A percentile compares a stretch with the other conserved stretches of the same genome.
phyloP scores from a whole-genome alignment of 148 eudicot species.

The Drosera capensis region DNA sequence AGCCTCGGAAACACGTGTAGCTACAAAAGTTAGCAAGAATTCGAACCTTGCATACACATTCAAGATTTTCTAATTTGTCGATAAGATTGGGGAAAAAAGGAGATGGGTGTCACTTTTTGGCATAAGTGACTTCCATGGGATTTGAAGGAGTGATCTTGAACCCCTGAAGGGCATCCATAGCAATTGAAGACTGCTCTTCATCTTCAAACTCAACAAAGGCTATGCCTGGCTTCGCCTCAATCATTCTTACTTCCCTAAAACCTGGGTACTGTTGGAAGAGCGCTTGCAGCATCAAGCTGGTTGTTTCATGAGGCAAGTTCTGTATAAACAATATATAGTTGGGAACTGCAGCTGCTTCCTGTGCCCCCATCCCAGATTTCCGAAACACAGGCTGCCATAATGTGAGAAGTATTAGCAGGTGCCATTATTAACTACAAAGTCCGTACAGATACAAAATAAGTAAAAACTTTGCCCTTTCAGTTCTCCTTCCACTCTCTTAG shows the following conservation, averaged over 20 bases:
- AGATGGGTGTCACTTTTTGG: slow-evolving; percentile 78
- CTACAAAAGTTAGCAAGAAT: too few species aligned
- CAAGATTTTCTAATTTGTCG: too few species aligned
- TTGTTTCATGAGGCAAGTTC: slow-evolving; percentile 70
- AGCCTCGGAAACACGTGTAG: too few species aligned
- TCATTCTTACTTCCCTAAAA: slow-evolving; percentile 81
- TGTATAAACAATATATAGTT: slow-evolving; percentile 71
- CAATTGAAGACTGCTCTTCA: slow-evolving; percentile 57
- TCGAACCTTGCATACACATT: too few species aligned
- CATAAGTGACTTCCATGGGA: slow-evolving; percentile 72
- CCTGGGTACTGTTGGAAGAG: slow-evolving; percentile 88
- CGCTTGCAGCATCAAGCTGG: slow-evolving; percentile 56
- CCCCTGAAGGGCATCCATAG: slow-evolving; percentile 89
- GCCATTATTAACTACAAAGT: too few species aligned
- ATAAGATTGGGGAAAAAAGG: too few species aligned
- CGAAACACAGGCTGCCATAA: slow-evolving; percentile 41
- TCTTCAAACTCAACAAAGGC: slow-evolving; percentile 90
- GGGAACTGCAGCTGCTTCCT: slow-evolving; percentile 44
- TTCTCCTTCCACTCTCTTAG: too few species aligned
- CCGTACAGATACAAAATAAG: too few species aligned
- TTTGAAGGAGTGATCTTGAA: slow-evolving; percentile 75
- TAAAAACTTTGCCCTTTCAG: too few species aligned
- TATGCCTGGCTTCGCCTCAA: slow-evolving; percentile 91
- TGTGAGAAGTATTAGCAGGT: not conserved
- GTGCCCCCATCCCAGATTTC: slow-evolving; percentile 34